Evolutionary conservation across 1,284 basidiomycete genomes (phyloP), one percentile per base, ranked within the genome.

Genomic region (Pseudomicrostroma phylloplanum): DNA sequence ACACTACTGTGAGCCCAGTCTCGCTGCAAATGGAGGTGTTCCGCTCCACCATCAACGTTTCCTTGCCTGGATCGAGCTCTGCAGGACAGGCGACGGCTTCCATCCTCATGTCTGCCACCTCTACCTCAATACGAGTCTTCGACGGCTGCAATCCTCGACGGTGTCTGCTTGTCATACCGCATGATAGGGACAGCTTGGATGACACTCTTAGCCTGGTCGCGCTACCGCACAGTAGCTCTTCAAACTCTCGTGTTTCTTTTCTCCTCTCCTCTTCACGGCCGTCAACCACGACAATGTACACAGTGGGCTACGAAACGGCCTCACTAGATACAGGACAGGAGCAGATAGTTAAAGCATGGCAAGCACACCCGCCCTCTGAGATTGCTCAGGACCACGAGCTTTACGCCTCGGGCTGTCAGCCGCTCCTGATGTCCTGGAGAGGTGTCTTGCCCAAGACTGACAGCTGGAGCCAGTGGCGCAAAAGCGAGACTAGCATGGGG

Each of bases 301-400:
- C 21, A 2, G 13, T 54, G 21, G 51, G 17, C 17, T 54, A 48
- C 12, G 43, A 3, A 3, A 13, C 13, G 6, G 7, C 51, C 51
- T 54, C 51, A 19, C 46, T 48, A 48, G 46, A 48, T 23, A 54
- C 51, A 25, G 51, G 21, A 6, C 51, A 54, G 51, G 13, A 26
- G 13, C 51, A 26, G 21, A 19, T 25, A 19, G 23, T 25, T 6
- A 19, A 19, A 17, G 51, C 13, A 15, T 54, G 51, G 51, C 51
- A 54, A 25, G 51, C 21, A 6, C 51, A 54, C 26, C 21, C 21
- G 21, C 51, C 51, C 26, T 2, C 21, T 6, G 51, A 54, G 13
- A 4, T 48, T 6, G 17, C 43, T 21, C 43, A 21, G 17, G 30
- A 36, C 30, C 30, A 36, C 30, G 30, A 36, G 30, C 30, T 36